Evolutionary conservation across 1,284 basidiomycete genomes (phyloP), one percentile per base, ranked within the genome.

Genomic region (Ceraceosorus guamensis): DNA sequence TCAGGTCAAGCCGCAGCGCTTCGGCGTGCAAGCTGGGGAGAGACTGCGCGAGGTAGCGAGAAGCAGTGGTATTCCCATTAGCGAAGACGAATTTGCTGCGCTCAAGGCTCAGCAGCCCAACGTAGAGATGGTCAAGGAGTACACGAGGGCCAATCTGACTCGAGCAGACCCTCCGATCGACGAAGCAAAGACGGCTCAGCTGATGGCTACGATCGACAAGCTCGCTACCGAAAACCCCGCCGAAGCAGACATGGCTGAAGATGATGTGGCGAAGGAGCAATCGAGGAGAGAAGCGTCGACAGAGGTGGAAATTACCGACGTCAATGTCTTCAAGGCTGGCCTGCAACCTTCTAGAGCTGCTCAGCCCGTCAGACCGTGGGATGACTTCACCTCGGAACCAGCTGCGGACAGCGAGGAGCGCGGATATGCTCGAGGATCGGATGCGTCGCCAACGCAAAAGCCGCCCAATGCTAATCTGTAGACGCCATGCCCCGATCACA

Each of bases 291-390:
- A n/a, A n/a, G n/a, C n/a, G n/a, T n/a, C n/a, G n/a, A n/a, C n/a
- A n/a, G 85, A 83, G 10, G 82, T 83, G 8, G 81, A 81, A 58
- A 83, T 92, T 56, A 76, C 84, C 56, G 86, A 92, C 70, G 76
- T 85, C n/a, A 79, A 82, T 55, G 77, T 72, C 30, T 92, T 92
- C 81, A 91, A 86, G 79, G 80, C 82, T 34, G 70, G 79, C 6
- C 76, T 93, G 48, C 62, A 66, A 33, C 75, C 78, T 32, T 76
- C 69, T 49, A 77, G 76, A 57, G 79, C 80, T 0, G 76, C 80
- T 0, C 56, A 74, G 11, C 80, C 81, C 0, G 71, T 81, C 5
- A 56, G 56, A 51, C 55, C 61, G 18, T 65, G 63, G 46, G 56
- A 52, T 1, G 65, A 63, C 50, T 60, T 66, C 10, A 56, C 49